Evolutionary conservation across 2,329 filamentous ascomycete species (phyloP).

Genomic region (Colletotrichum brevisporum): DNA sequence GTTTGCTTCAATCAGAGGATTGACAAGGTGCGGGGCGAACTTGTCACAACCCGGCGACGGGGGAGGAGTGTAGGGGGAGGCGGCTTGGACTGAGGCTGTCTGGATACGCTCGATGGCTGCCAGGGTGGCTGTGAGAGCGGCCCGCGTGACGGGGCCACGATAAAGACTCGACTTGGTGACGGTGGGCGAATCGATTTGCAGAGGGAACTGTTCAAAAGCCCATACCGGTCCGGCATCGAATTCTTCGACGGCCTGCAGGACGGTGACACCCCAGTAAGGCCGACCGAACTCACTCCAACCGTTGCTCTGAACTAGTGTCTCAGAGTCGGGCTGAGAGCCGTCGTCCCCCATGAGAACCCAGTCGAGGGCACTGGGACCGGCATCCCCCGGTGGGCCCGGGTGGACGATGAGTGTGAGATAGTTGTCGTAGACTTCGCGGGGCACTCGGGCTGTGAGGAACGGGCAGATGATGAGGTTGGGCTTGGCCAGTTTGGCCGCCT

Average conservation of each 20-base stretch:
- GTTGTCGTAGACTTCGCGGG: slow-evolving; percentile 52
- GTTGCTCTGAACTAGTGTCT: slow-evolving; percentile 47
- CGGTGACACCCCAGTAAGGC: slow-evolving; percentile 57
- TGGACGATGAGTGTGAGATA: slow-evolving; percentile 57
- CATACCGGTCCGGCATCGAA: slow-evolving; percentile 60
- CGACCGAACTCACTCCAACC: slow-evolving; percentile 49
- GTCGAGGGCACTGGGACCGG: slow-evolving; percentile 57
- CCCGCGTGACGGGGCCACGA: slow-evolving; percentile 54
- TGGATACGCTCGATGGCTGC: slow-evolving; percentile 54
- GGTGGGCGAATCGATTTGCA: slow-evolving; percentile 55
- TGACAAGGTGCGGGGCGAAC: slow-evolving; percentile 37
- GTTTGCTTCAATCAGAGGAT: slow-evolving; percentile 37
- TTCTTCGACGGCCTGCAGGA: slow-evolving; percentile 55
- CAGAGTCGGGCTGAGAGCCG: slow-evolving; percentile 50
- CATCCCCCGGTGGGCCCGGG: slow-evolving; percentile 58
- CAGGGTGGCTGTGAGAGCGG: slow-evolving; percentile 53
- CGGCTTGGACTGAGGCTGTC: slow-evolving; percentile 18
- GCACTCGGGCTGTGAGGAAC: slow-evolving; percentile 56
- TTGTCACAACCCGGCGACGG: slow-evolving; percentile 36
- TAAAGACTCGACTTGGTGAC: slow-evolving; percentile 59
- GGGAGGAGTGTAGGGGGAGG: slow-evolving; percentile 36
- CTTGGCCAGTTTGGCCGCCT: slow-evolving; percentile 52
- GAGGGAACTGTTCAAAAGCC: slow-evolving; percentile 58
- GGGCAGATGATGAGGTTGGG: slow-evolving; percentile 59
- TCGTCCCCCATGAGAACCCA: slow-evolving; percentile 60